A percentile compares a stretch with the other conserved stretches of the same genome.
Conservation (phyloP, 1,284 basidiomycete species). For the Marasmius tenuissimus region DNA sequence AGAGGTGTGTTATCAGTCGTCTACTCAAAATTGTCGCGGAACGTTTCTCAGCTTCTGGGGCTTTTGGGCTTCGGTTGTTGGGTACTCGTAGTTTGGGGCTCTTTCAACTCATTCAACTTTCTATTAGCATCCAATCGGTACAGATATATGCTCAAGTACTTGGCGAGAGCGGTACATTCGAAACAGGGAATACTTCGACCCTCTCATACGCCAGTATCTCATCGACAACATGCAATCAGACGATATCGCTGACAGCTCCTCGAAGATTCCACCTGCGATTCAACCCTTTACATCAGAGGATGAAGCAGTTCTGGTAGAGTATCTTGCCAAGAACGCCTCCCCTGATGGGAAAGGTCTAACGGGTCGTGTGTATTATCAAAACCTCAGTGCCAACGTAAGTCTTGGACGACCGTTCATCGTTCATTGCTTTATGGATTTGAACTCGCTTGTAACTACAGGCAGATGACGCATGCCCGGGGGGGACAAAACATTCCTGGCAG, state of each 20-base stretch:
- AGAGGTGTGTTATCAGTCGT: not conserved
- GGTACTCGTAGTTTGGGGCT: too few species aligned
- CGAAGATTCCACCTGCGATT: not conserved
- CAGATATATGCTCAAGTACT: not conserved
- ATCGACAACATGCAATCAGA: not conserved
- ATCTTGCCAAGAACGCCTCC: not conserved
- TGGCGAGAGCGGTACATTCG: not conserved
- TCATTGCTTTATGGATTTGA: too few species aligned
- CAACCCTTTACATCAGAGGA: not conserved
- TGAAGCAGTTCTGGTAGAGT: not conserved
- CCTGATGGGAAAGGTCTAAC: not conserved
- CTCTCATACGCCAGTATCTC: not conserved
- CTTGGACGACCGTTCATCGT: not conserved
- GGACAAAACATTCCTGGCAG: not conserved
- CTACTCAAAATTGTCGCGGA: not conserved
- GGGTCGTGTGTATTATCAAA: not conserved
- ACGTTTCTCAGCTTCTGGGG: not conserved
- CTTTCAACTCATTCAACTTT: not conserved
- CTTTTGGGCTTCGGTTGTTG: not conserved
- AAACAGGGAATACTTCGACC: not conserved
- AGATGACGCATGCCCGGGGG: not conserved
- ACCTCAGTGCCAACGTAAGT: not conserved
- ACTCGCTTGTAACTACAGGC: not conserved
- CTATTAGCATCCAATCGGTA: not conserved
- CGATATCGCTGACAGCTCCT: not conserved